Evolutionary conservation across 345 rosid genomes (phyloP).

Genomic region (Brassica nigra): DNA sequence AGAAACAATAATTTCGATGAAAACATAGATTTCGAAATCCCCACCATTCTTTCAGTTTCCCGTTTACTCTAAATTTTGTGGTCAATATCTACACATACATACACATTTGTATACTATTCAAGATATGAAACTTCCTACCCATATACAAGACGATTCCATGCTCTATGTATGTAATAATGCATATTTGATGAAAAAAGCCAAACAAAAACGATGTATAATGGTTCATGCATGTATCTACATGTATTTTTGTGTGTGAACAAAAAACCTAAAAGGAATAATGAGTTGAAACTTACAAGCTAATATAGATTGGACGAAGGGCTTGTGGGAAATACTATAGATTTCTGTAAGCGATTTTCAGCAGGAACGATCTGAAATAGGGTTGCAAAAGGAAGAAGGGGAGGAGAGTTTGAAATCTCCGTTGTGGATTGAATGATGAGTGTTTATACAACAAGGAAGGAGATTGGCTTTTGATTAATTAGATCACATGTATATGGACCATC

Average conservation of each 20-base stretch:
- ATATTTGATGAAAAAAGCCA: not conserved
- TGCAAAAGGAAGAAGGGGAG: not conserved
- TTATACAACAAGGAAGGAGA: conserved; percentile 17
- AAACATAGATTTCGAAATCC: conserved; percentile 30
- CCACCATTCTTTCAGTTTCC: conserved; percentile 10
- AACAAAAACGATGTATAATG: conserved; percentile 17
- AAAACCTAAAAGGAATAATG: not conserved
- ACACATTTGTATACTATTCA: conserved; percentile 16
- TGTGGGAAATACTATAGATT: not conserved
- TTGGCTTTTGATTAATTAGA: conserved; percentile 26
- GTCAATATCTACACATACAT: conserved; percentile 15
- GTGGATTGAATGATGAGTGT: conserved; percentile 25
- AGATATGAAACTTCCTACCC: conserved; percentile 23
- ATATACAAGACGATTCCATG: conserved; percentile 4
- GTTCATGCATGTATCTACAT: conserved; percentile 7
- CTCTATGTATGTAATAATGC: not conserved
- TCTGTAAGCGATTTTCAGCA: conserved; percentile 1
- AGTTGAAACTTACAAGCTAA: conserved; percentile 31
- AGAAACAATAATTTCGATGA: conserved; percentile 36
- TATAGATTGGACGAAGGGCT: conserved; percentile 20
- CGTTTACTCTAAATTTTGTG: conserved; percentile 20
- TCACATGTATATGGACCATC: conserved; percentile 39
- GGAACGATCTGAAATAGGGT: conserved; percentile 5
- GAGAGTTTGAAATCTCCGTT: conserved; percentile 14
- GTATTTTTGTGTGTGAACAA: not conserved